phyloP scores from a whole-genome alignment of 164 flowering plant genomes.

The Litsea cubeba region DNA sequence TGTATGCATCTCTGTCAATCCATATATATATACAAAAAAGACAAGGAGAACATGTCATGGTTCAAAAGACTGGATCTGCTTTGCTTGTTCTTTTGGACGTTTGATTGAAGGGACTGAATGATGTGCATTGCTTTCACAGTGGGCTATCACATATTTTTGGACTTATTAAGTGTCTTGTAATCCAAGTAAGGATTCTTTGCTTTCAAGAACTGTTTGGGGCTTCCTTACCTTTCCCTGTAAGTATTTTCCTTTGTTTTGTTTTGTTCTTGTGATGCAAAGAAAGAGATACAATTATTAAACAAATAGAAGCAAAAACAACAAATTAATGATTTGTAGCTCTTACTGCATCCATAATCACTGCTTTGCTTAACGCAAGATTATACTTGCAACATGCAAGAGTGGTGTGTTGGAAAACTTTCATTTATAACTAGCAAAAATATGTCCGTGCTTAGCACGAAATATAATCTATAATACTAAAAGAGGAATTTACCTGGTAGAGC shows the following conservation, averaged over 20 bases:
- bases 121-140: not conserved
- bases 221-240: not conserved
- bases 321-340: not conserved
- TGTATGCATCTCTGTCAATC: too few relatives aligned
- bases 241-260: not conserved
- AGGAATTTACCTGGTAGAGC: too few relatives aligned
- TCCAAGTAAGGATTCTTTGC: not conserved
- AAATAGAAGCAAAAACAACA: not conserved
- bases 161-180: not conserved
- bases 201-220: not conserved
- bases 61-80: not conserved
- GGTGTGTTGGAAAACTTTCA: not conserved
- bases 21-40: not conserved
- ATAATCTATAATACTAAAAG: too few relatives aligned
- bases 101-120: not conserved
- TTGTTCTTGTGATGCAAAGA: not conserved
- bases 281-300: not conserved
- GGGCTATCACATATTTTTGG: not conserved
- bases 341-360: not conserved
- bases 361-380: not conserved
- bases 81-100: not conserved
- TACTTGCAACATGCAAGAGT: not conserved
- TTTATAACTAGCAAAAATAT: too few relatives aligned
- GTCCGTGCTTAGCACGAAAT: too few relatives aligned
- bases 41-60: not conserved